Base-by-base conservation (phyloP, 2,329 filamentous ascomycete genomes). In the Arthrinium phaeospermum region DNA sequence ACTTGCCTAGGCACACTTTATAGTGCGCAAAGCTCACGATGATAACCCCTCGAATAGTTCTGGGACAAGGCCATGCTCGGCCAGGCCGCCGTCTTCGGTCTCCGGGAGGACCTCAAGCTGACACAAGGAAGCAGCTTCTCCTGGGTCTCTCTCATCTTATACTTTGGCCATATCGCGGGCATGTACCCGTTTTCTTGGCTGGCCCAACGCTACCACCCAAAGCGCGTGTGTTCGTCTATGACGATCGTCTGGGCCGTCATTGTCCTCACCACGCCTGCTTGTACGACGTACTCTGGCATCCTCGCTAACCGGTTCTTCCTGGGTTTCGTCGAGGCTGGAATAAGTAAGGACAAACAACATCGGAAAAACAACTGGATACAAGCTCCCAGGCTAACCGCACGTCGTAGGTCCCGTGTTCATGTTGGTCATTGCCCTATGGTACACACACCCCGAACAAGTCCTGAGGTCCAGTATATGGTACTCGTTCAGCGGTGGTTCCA, bases 381-480 rank as follows among this genome's bases (percentile, higher is more conserved):
- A 64, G 34, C 57, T 41, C 10, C 19, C 13, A 10, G 19, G 5
- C 57, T 64, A 22, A 64, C 30, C 22, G 4, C 19, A 64, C 14
- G 27, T 22, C 22, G 10, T 24, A 69, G 67, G 67, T 30, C 82
- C 75, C 68, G 81, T 78, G 1, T 84, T 83, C 69, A 82, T 84
- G 51, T 76, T 83, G 5, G 75, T 83, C 0, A 81, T 82, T 70
- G 80, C 79, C 3, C 79, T 83, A 51, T 84, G 82, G 82, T 83
- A 82, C 70, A 82, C 82, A 1, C 78, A 81, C 12, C 76, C 78
- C 3, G 82, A 84, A 51, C 82, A 84, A 69, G 81, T 81, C 1
- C 76, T 80, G 41, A 78, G 82, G 1, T 80, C 82, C 5, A 80
- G 81, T 57, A 77, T 78, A 71, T 83, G 82, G 78, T 82, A 82